Evolutionary conservation across 306 rosid species (phyloP), one percentile per base, ranked within the genome.

Genomic region (Cucurbita argyrosperma): DNA sequence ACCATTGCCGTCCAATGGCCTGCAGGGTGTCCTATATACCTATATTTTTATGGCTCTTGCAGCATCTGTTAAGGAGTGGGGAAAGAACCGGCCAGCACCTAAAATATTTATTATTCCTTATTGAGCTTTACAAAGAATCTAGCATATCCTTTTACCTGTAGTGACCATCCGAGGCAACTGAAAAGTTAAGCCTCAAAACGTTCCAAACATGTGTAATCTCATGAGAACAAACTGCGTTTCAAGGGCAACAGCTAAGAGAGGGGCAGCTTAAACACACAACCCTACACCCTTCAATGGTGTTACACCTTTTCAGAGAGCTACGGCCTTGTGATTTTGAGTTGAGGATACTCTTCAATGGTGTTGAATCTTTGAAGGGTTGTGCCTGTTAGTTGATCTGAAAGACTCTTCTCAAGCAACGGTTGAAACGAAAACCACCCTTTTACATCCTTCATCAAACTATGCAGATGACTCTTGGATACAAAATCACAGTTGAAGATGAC

Each of bases 1-100:
- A 10, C 10, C 26, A 16, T 71, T 75, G 83, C 81, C 83, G 87
- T 78, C 85, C 78, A 30, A 73, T 57, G 76, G 81, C 81, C 79
- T 13, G 77, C 55, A 39, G 10, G 45, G 45, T 60, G 66, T 60
- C 18, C 5, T 6, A 10, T 11, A 11, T 35, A 60, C 45, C 69
- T 26, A 15, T 16, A 16, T 38, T 63, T 63, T 63, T 39, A 38
- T 39, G 70, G 50, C 70, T 65, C 43, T 65, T 30, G 35, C 71
- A 10, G 53, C 53, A 42, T 42, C 53, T 43, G 54, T 11, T 15
- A 50, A 50, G 54, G 7, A 5, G 53, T 1, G 49, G 49, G 0
- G 5, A 14, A 13, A 43, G 21, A 19, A 15, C 14, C 51, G 71
- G 71, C 71, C 4, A 40, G 35, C n/a, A 43, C 38, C 38, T 37